phyloP scores from a whole-genome alignment of 257 asterid species.

The Agastache rugosa region DNA sequence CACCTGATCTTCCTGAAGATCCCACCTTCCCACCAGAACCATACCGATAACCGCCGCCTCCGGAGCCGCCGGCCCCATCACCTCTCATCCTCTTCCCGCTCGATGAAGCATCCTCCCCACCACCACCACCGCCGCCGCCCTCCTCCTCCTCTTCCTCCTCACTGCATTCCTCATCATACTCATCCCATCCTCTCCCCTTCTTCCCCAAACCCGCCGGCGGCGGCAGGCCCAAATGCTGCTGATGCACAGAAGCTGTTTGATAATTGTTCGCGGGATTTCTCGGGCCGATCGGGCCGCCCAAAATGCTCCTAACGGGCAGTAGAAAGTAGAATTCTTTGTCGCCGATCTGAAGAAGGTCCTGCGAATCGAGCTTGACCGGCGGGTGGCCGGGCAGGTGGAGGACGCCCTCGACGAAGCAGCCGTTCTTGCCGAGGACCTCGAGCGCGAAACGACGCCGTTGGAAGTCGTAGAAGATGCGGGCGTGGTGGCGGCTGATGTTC shows the following conservation, averaged over 20 bases:
- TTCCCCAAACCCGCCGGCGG: constrained; percentile 62
- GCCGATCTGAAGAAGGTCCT: constrained; percentile 89
- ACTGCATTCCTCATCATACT: constrained; percentile 57
- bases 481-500: constrained; percentile 99
- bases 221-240: constrained; percentile 47
- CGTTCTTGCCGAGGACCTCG: constrained; percentile 91
- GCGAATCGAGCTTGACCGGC: constrained; percentile 94
- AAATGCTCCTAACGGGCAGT: constrained; percentile 78
- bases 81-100: constrained; percentile 61
- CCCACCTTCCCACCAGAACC: constrained; percentile 69
- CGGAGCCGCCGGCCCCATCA: constrained; percentile 50
- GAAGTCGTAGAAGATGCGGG: constrained; percentile 96
- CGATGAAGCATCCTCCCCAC: constrained; percentile 54
- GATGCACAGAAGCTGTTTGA: constrained; percentile 44
- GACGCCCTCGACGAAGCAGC: constrained; percentile 92
- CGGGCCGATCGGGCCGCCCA: constrained; percentile 81
- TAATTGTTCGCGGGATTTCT: constrained; percentile 61
- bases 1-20: constrained; percentile 64
- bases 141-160: constrained; percentile 37
- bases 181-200: constrained; percentile 68
- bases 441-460: constrained; percentile 98
- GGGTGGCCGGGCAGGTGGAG: constrained; percentile 84
- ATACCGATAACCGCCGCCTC: constrained; percentile 62
- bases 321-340: constrained; percentile 92
- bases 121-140: constrained; percentile 51